Base-by-base conservation (phyloP, 2,329 filamentous ascomycete species). In the Fusarium ramigenum region DNA sequence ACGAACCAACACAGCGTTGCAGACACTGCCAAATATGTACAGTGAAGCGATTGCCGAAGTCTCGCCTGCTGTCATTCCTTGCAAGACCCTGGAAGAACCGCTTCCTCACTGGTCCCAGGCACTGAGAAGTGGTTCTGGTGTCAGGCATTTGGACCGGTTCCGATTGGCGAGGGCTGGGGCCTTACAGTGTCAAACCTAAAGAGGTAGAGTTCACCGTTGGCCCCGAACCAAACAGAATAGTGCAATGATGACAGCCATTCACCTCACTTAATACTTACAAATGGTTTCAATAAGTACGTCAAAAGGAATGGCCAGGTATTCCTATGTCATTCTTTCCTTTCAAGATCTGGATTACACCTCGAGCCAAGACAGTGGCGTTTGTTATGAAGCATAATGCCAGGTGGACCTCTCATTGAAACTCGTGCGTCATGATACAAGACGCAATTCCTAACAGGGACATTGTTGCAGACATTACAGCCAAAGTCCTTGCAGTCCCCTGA, bases 281-380 rank as follows among this genome's bases (percentile, higher is more conserved):
- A 23, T 23, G 16, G 2, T 23, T 11, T 6, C 4, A 23, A 4
- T 4, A n/a, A n/a, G n/a, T 19, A 4, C 5, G 4, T 10, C 8
- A 10, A 19, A 12, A 23, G 11, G 23, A 10, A 23, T 19, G 2
- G 4, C 4, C 2, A 18, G 8, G 12, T 30, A 18, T 18, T 12
- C 2, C 21, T 25, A 5, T 25, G 47, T 19, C 14, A 2, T 23
- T 23, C 3, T 32, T 32, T 12, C 15, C 2, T 14, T 7, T 32
- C 15, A 6, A 32, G 28, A n/a, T 18, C 14, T 18, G 28, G 5
- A 7, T 18, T 30, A 49, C 0, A 9, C 10, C 4, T 30, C 7
- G 5, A n/a, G 19, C 4, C 21, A n/a, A 18, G 15, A 9, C 2
- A n/a, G 28, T 23, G 47, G 47, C 30, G 21, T 32, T 47, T 23